Conservation (phyloP, 768 basidiomycete species). For the Polyporus arcularius region DNA sequence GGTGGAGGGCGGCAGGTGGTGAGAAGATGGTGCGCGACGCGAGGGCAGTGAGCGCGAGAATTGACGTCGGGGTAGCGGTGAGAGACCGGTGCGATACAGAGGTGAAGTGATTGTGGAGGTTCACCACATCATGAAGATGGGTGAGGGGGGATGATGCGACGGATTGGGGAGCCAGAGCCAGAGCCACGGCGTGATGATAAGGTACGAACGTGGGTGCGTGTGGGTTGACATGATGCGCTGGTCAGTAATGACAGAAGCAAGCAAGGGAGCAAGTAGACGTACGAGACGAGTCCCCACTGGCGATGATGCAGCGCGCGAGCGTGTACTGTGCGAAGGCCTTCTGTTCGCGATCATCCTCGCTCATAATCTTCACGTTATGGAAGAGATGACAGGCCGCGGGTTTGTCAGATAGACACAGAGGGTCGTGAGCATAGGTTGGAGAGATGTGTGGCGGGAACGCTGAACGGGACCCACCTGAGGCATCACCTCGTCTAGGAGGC, state of each 20-base stretch:
- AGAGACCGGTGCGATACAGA: background rate
- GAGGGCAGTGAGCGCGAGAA: no score
- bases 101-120: background rate
- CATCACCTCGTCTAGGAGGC: conserved; percentile 75
- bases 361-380: conserved; percentile 54
- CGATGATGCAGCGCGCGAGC: conserved; percentile 73
- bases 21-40: no score
- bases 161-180: background rate
- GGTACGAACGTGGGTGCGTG: background rate
- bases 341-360: conserved; percentile 73
- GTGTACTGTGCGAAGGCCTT: conserved; percentile 75
- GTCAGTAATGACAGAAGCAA: background rate
- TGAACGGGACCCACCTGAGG: conserved; percentile 59
- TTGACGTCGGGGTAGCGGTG: background rate
- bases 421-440: background rate
- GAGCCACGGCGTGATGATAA: background rate
- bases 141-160: background rate
- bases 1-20: conserved; percentile 25
- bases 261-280: conserved; percentile 19
- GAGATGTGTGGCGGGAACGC: background rate
- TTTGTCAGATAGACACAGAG: background rate
- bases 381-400: background rate
- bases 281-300: conserved; percentile 52
- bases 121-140: background rate
- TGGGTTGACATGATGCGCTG: background rate